Evolutionary conservation across 352 stramenopile genomes (phyloP).

Genomic region (Phytophthora foliorum): DNA sequence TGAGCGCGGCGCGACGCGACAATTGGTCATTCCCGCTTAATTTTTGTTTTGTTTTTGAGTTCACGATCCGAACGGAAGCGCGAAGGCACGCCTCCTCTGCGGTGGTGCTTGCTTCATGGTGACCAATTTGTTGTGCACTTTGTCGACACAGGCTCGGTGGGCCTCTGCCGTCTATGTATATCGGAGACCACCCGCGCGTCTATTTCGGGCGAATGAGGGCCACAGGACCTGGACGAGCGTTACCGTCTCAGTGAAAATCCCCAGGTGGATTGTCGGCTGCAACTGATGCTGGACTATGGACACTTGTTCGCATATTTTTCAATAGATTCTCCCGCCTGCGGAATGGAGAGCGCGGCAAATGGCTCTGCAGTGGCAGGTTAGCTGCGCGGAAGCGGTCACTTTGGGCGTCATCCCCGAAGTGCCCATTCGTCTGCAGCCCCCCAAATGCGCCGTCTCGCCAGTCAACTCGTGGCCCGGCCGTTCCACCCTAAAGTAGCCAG

Average conservation of each 20-base stretch:
- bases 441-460: conserved; percentile 13
- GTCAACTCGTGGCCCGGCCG: conserved; percentile 10
- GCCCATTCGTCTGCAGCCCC: conserved; percentile 1
- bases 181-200: conserved; percentile 12
- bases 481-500: conserved; percentile 23
- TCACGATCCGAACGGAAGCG: conserved; percentile 29
- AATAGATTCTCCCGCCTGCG: conserved; percentile 31
- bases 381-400: conserved; percentile 9
- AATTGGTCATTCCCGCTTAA: conserved; percentile 19
- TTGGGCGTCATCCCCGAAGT: background rate
- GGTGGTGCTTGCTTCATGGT: background rate
- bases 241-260: conserved; percentile 32
- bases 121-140: background rate
- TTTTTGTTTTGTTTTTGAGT: too few relatives aligned
- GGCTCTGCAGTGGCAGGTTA: conserved; percentile 18
- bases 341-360: conserved; percentile 24
- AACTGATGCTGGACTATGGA: background rate
- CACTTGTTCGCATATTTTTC: too few relatives aligned
- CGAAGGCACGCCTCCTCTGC: conserved; percentile 7
- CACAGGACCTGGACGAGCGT: conserved; percentile 6
- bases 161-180: conserved; percentile 14
- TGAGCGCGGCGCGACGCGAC: conserved; percentile 29
- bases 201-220: conserved; percentile 20
- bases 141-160: background rate
- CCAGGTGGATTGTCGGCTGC: conserved; percentile 38